Base-by-base conservation (phyloP, 441 rosid genomes). In the Corymbia citriodora region DNA sequence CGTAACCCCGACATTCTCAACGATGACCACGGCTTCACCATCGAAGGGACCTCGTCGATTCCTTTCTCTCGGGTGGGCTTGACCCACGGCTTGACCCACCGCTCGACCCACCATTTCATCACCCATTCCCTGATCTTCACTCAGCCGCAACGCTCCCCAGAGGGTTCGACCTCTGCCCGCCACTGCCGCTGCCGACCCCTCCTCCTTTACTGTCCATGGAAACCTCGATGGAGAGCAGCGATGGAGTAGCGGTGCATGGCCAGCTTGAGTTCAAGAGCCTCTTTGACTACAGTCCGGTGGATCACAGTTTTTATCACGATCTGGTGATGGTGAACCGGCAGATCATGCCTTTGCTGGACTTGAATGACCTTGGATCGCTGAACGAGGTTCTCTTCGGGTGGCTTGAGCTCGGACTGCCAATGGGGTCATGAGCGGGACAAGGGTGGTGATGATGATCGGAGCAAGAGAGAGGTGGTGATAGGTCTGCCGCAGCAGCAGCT, bases 311-410 rank as follows among this genome's bases (percentile, higher is more conserved):
- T 31, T 2, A 33, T 33, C 81, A 70, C 13, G 81, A 70, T 70
- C 25, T 0, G 48, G 45, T 18, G 23, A 70, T 3, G 2, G 81
- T 17, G 45, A 45, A 16, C 12, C 1, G 79, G 25, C 88, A 72
- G 40, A 63, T 29, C 5, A 18, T 33, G 50, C 74, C 90, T 48
- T 87, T 72, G 14, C 16, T 36, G 23, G 65, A 82, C 83, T 65
- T 72, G 85, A 82, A 89, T 54, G 90, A 92, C 49, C 57, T 61
- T 5, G 89, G n/a, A n/a, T 52, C 87, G 27, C 55, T 88, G 88
- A 88, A 49, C 36, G 6, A 88, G 5, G 23, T 53, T 55, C 65
- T 93, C 94, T 5, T 94, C 55, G 7, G 87, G 93, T 33, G 59
- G 88, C 9, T 36, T 16, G 87, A 87, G 27, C 85, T 57, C 55